Conservation (phyloP, 306 rosid species). For the Vicia faba region DNA sequence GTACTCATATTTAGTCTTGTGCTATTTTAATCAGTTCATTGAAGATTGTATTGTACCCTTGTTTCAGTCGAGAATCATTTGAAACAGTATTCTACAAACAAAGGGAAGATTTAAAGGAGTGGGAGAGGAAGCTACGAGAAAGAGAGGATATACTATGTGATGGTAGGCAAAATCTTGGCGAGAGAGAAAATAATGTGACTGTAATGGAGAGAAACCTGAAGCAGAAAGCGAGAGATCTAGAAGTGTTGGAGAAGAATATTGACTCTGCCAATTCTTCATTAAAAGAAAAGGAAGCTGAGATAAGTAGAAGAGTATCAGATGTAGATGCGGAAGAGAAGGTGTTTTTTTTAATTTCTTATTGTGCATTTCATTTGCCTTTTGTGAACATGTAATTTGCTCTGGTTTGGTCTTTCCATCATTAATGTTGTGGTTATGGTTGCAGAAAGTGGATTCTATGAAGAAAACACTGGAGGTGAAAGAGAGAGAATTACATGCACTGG, state of each 20-base stretch:
- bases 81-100: slow-evolving; percentile 61
- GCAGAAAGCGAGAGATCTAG: slow-evolving; percentile 65
- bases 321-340: slow-evolving; percentile 70
- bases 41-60: slow-evolving; percentile 18
- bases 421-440: slow-evolving; percentile 42
- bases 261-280: slow-evolving; percentile 45
- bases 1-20: slow-evolving; percentile 9
- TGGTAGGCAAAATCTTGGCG: slow-evolving; percentile 51
- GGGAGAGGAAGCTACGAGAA: slow-evolving; percentile 76
- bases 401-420: slow-evolving; percentile 25
- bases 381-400: slow-evolving; percentile 9
- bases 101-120: slow-evolving; percentile 72
- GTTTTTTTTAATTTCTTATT: slow-evolving; percentile 24
- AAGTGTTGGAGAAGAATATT: slow-evolving; percentile 52
- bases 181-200: slow-evolving; percentile 63
- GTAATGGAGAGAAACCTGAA: slow-evolving; percentile 56
- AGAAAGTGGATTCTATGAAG: slow-evolving; percentile 56
- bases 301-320: slow-evolving; percentile 53
- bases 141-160: slow-evolving; percentile 62
- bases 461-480: slow-evolving; percentile 55
- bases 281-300: slow-evolving; percentile 66
- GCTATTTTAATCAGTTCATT: slow-evolving; percentile 18
- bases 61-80: slow-evolving; percentile 75
- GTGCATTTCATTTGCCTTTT: slow-evolving; percentile 1
- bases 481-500: slow-evolving; percentile 57